A percentile compares a stretch with the other conserved stretches of the same genome.
phyloP scores from a whole-genome alignment of 1,139 yeast genomes.

The Hemisphaericaspora xylofermentans region DNA sequence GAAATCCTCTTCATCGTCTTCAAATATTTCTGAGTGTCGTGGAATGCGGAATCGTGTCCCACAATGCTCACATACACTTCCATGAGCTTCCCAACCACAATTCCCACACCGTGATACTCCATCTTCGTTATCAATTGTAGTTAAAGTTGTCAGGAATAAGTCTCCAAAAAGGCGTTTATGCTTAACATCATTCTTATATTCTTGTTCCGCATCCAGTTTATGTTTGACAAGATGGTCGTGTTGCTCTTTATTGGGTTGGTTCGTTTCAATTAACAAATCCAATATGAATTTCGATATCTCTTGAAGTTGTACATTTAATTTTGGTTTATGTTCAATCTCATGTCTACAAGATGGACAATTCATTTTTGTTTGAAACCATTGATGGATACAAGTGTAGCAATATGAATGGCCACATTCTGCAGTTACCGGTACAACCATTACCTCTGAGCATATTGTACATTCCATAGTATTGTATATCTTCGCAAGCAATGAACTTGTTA shows the following conservation, averaged over 20 bases:
- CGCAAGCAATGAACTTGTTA: slow-evolving; percentile 17
- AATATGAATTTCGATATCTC: slow-evolving; percentile 32
- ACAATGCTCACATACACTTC: slow-evolving; percentile 55
- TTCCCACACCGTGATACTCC: slow-evolving; percentile 78
- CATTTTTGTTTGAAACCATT: slow-evolving; percentile 50
- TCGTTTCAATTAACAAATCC: slow-evolving; percentile 29
- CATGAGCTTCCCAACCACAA: slow-evolving; percentile 81
- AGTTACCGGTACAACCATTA: slow-evolving; percentile 45
- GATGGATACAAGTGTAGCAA: slow-evolving; percentile 48
- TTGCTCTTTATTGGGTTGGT: slow-evolving; percentile 15
- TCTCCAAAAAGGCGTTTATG: slow-evolving; percentile 45
- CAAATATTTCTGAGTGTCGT: slow-evolving; percentile 13
- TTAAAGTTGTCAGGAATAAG: slow-evolving; percentile 47
- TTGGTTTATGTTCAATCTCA: slow-evolving; percentile 42
- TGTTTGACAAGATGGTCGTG: slow-evolving; percentile 16
- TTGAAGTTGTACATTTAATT: slow-evolving; percentile 43
- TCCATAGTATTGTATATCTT: slow-evolving; percentile 31
- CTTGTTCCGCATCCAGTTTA: slow-evolving; percentile 23
- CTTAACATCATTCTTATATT: slow-evolving; percentile 40
- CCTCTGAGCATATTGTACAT: slow-evolving; percentile 45
- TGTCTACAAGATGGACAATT: slow-evolving; percentile 60
- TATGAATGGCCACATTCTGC: slow-evolving; percentile 47
- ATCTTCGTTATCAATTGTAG: slow-evolving; percentile 62
- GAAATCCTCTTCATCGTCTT: slow-evolving; percentile 21
- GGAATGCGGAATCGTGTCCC: slow-evolving; percentile 37